phyloP scores from a whole-genome alignment of 1,284 basidiomycete species.

The Exsudoporus floridanus region DNA sequence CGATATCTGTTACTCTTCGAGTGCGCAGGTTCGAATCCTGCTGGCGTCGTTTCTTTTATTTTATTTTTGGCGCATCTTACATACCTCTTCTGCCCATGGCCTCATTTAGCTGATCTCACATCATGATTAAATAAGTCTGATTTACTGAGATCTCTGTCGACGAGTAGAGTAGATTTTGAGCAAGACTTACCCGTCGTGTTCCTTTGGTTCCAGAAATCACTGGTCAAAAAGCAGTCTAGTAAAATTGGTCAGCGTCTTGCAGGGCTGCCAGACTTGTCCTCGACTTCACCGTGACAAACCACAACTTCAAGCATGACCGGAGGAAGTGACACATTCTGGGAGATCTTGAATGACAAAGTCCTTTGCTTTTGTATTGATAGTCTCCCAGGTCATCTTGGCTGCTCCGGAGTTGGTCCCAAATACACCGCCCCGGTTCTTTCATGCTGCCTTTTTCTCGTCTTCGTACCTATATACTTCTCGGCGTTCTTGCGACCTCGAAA shows the following conservation, averaged over 20 bases:
- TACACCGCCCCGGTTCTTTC: not conserved
- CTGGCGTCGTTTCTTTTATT: slow-evolving; percentile 33
- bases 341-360: not conserved
- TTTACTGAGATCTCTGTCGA: not conserved
- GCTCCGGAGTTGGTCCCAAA: not conserved
- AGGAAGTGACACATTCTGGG: slow-evolving; percentile 3
- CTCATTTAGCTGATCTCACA: no score
- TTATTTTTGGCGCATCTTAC: slow-evolving; percentile 6
- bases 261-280: no score
- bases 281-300: not conserved
- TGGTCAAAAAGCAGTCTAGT: no score
- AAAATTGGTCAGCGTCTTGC: no score
- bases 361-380: not conserved
- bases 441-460: slow-evolving; percentile 9
- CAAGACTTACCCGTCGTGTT: not conserved
- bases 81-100: not conserved
- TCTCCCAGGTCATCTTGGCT: not conserved
- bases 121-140: no score
- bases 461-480: slow-evolving; percentile 5
- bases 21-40: slow-evolving; percentile 44
- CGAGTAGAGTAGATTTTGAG: not conserved
- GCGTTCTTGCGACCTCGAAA: slow-evolving; percentile 6
- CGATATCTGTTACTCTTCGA: slow-evolving; percentile 43
- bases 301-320: slow-evolving; percentile 7
- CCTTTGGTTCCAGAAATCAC: no score